Percentiles rank a stretch among this genome's conserved stretches.
These are phyloP conservation scores for Gnomoniopsis smithogilvyi DNA, from an alignment of 2,329 filamentous ascomycete species.

Conservation along the genomic window DNA sequence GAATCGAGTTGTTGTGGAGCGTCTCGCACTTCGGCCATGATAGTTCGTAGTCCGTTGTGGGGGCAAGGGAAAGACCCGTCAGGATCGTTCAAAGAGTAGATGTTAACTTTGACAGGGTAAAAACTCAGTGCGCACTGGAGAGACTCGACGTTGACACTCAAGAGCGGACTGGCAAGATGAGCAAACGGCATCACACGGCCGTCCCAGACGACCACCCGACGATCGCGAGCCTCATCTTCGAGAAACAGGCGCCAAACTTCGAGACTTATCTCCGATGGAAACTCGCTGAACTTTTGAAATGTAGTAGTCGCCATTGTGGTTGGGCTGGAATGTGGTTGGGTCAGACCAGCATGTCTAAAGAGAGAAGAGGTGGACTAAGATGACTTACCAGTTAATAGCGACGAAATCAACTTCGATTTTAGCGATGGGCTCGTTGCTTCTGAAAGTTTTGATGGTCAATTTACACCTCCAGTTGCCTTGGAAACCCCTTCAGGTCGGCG, in stretches of 20 bases:
- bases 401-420: no score
- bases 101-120: conserved; percentile 4
- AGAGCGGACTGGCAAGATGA: not conserved
- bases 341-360: not conserved
- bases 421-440: no score
- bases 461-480: no score
- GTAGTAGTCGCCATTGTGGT: not conserved
- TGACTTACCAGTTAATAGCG: no score
- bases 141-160: not conserved
- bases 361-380: no score
- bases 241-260: not conserved
- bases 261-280: not conserved
- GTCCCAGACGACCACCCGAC: not conserved
- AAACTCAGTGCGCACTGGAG: not conserved
- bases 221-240: not conserved
- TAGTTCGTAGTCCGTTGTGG: no score
- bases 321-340: not conserved
- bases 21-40: no score
- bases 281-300: not conserved
- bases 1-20: no score
- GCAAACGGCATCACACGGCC: not conserved
- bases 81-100: not conserved
- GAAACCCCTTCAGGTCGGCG: no score
- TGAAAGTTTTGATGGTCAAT: no score
- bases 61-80: not conserved